These are phyloP conservation scores for Aegilops bicornis DNA, from an alignment of 176 grass and related monocot species.

Conservation along the genomic window DNA sequence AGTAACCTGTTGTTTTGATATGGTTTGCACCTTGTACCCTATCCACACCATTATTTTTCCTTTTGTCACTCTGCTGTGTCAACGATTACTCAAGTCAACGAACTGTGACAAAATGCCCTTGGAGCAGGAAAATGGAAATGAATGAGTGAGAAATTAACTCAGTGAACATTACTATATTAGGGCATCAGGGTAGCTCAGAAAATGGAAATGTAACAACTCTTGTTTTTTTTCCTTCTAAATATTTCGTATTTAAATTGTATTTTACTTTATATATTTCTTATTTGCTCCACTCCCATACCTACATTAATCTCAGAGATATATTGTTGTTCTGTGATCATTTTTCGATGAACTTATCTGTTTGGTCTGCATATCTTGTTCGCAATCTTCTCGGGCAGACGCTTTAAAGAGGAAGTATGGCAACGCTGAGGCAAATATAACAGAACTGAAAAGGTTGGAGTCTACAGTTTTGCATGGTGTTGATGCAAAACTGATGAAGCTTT, in stretches of 20 bases:
- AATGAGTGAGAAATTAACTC: neutral
- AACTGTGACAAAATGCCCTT: neutral
- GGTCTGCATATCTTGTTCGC: neutral
- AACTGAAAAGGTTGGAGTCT: constrained; percentile 29
- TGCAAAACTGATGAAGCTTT: constrained; percentile 43
- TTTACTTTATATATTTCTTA: neutral
- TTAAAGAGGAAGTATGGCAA: constrained; percentile 40
- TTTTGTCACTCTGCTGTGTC: neutral
- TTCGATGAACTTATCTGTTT: constrained; percentile 7
- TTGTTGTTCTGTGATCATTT: neutral
- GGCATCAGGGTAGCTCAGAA: neutral
- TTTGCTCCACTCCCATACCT: neutral
- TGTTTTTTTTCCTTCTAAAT: neutral
- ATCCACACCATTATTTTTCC: neutral
- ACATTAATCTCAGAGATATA: neutral
- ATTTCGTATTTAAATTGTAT: neutral
- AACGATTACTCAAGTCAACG: neutral
- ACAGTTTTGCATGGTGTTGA: constrained; percentile 46
- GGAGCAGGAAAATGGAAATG: neutral
- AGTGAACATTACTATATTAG: neutral
- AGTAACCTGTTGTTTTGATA: neutral
- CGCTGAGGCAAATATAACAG: constrained; percentile 41
- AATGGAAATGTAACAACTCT: neutral
- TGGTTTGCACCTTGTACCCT: neutral
- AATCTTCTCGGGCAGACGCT: constrained; percentile 13